Evolutionary conservation across 345 rosid species (phyloP).

Genomic region (Brassica juncea): DNA sequence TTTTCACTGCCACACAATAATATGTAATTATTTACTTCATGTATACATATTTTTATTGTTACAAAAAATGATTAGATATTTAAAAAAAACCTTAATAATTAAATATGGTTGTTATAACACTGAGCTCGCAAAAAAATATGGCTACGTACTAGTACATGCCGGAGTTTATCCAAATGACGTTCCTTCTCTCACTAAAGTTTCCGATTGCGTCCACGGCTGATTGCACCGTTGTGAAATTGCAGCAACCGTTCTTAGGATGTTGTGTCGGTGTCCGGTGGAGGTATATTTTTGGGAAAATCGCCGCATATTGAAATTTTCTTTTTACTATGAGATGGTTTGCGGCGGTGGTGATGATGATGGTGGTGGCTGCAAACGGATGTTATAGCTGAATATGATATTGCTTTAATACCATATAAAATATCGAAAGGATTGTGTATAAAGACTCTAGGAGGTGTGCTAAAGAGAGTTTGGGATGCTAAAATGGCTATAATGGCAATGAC

Average conservation of each 20-base stretch:
- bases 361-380: background rate
- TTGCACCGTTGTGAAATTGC: constrained; percentile 86
- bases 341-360: constrained; percentile 34
- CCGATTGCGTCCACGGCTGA: constrained; percentile 66
- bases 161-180: constrained; percentile 73
- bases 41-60: background rate
- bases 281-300: constrained; percentile 60
- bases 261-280: constrained; percentile 72
- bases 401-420: background rate
- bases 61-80: no score
- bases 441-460: constrained; percentile 13
- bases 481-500: constrained; percentile 48
- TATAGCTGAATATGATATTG: constrained; percentile 22
- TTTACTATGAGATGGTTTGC: constrained; percentile 31
- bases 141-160: constrained; percentile 77
- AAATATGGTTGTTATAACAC: background rate
- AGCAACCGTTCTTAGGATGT: constrained; percentile 68
- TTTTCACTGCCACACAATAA: constrained; percentile 57
- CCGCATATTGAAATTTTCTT: constrained; percentile 57
- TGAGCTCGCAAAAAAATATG: background rate
- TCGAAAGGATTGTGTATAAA: constrained; percentile 19
- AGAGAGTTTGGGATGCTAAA: constrained; percentile 41
- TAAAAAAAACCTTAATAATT: background rate
- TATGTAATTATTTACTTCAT: background rate
- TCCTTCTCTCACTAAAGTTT: constrained; percentile 60